Conservation (phyloP, 2,329 filamentous ascomycete species). For the Claviceps quebecensis region DNA sequence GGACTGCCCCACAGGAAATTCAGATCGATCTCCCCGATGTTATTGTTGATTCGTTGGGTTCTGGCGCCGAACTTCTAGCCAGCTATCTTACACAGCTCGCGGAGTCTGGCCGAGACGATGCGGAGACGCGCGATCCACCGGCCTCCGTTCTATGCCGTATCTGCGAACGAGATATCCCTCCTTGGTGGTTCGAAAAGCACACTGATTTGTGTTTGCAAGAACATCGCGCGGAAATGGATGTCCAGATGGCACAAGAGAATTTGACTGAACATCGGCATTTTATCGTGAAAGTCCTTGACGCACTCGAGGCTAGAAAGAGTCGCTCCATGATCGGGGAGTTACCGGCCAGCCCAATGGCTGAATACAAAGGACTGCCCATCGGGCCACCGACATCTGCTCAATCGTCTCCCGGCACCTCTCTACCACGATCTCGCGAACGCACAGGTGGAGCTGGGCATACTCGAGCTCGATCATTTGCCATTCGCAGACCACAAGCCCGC, state of each 20-base stretch:
- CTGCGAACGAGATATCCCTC: slow-evolving; percentile 90
- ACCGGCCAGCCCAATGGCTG: slow-evolving; percentile 42
- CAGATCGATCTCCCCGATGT: slow-evolving; percentile 85
- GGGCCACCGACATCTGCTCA: slow-evolving; percentile 60
- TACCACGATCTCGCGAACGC: slow-evolving; percentile 57
- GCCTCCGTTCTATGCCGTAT: slow-evolving; percentile 90
- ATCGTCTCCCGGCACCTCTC: slow-evolving; percentile 57
- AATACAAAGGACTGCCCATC: slow-evolving; percentile 81
- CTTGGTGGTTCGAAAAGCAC: slow-evolving; percentile 99
- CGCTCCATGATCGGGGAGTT: slow-evolving; percentile 45
- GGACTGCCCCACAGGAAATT: slow-evolving; percentile 75
- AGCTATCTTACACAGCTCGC: slow-evolving; percentile 84
- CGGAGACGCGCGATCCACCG: slow-evolving; percentile 63
- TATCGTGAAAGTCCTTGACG: slow-evolving; percentile 91
- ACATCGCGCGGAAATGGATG: slow-evolving; percentile 92
- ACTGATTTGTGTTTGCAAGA: slow-evolving; percentile 93
- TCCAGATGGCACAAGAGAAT: slow-evolving; percentile 88
- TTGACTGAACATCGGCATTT: slow-evolving; percentile 84
- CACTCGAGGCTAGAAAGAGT: slow-evolving; percentile 65
- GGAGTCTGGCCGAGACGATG: slow-evolving; percentile 65
- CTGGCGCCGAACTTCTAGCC: slow-evolving; percentile 86
- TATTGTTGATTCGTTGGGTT: slow-evolving; percentile 84
- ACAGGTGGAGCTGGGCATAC: slow-evolving; percentile 68
- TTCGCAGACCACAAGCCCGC: slow-evolving; percentile 75
- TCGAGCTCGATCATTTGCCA: slow-evolving; percentile 76